These are phyloP conservation scores for Lentinus brumalis DNA, from an alignment of 768 basidiomycete genomes.

Conservation along the genomic window DNA sequence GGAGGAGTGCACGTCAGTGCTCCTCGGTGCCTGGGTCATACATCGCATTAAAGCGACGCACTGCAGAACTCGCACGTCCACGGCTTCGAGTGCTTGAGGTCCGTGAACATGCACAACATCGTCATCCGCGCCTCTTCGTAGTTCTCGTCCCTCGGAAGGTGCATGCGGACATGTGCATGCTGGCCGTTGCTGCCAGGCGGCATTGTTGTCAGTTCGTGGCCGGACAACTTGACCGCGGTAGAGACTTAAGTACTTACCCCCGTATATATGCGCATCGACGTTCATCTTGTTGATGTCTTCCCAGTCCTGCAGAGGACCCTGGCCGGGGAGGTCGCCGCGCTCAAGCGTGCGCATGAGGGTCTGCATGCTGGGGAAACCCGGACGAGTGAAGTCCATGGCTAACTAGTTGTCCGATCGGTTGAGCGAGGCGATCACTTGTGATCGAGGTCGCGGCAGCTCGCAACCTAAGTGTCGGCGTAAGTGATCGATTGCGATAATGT, in stretches of 20 bases:
- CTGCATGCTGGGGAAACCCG: too few species aligned
- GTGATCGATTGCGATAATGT: too few species aligned
- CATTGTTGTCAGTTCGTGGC: too few species aligned
- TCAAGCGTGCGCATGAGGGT: not conserved
- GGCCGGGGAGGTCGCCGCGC: not conserved
- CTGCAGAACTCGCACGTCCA: conserved; percentile 15
- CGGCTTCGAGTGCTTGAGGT: conserved; percentile 6
- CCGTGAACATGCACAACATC: not conserved
- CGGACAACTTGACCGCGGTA: not conserved
- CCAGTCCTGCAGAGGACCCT: not conserved
- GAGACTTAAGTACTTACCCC: not conserved
- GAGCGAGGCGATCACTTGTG: too few species aligned
- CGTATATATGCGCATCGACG: not conserved
- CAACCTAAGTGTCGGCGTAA: too few species aligned
- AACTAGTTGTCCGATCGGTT: too few species aligned
- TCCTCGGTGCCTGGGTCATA: not conserved
- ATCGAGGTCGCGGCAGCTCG: too few species aligned
- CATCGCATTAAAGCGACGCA: not conserved
- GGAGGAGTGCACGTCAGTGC: not conserved
- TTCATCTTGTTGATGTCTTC: not conserved
- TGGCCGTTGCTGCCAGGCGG: not conserved
- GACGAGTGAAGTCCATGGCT: too few species aligned
- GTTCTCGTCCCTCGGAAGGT: conserved; percentile 6
- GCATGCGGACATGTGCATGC: conserved; percentile 3
- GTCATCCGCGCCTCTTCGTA: not conserved